phyloP scores from a whole-genome alignment of 2,329 filamentous ascomycete genomes.

The Colletotrichum orbiculare region DNA sequence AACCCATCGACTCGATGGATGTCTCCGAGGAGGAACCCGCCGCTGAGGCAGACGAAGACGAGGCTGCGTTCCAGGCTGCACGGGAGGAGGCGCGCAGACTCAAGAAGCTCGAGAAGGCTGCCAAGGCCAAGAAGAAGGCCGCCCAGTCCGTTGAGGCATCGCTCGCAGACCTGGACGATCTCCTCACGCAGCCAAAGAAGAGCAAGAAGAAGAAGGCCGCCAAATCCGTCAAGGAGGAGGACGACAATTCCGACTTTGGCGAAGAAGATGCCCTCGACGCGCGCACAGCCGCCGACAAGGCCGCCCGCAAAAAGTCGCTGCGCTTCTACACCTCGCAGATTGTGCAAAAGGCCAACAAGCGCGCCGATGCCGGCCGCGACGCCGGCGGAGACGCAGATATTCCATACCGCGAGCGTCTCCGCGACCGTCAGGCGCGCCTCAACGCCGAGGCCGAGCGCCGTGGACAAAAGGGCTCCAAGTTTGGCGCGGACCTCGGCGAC shows the following conservation, averaged over 20 bases:
- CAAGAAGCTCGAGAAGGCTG: conserved; percentile 54
- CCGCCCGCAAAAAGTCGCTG: conserved; percentile 87
- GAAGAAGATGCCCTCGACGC: conserved; percentile 86
- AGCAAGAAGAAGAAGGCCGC: conserved; percentile 58
- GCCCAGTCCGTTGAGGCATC: conserved; percentile 75
- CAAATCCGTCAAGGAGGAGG: conserved; percentile 55
- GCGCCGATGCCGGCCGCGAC: conserved; percentile 76
- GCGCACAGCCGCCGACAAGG: conserved; percentile 86
- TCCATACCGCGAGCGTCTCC: conserved; percentile 88
- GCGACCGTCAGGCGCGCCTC: conserved; percentile 86
- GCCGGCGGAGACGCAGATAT: conserved; percentile 85
- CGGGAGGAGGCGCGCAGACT: conserved; percentile 48
- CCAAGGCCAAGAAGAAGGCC: conserved; percentile 56
- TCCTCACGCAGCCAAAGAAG: conserved; percentile 60
- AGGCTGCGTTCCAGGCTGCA: conserved; percentile 39
- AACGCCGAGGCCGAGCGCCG: conserved; percentile 89
- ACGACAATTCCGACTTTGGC: conserved; percentile 88
- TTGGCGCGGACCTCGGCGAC: conserved; percentile 74
- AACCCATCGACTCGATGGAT: conserved; percentile 45
- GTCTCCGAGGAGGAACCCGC: conserved; percentile 47
- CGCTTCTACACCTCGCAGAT: conserved; percentile 99
- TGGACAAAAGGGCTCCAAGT: conserved; percentile 73
- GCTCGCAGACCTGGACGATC: conserved; percentile 75
- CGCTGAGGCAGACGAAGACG: conserved; percentile 41
- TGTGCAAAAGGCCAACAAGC: conserved; percentile 91